These are phyloP conservation scores for Trametes sanguinea DNA, from an alignment of 768 basidiomycete species.

Conservation along the genomic window DNA sequence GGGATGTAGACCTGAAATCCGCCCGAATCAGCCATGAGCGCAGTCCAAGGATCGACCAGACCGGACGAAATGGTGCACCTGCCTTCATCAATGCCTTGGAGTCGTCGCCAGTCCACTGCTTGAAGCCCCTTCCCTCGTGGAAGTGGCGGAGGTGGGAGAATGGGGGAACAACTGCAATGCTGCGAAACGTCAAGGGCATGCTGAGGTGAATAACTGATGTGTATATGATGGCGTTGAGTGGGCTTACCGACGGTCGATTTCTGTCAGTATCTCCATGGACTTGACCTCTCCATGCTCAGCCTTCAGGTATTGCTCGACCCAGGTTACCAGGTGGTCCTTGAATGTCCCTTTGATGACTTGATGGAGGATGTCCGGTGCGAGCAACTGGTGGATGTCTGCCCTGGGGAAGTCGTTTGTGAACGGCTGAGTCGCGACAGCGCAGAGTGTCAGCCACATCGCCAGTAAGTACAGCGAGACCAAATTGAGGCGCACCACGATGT, in stretches of 20 bases:
- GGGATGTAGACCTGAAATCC: conserved; percentile 26
- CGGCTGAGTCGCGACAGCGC: no score
- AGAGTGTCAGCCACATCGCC: no score
- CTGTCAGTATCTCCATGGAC: conserved; percentile 11
- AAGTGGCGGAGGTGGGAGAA: conserved; percentile 26
- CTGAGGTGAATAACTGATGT: not conserved
- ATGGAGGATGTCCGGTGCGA: conserved; percentile 26
- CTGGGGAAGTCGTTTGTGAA: no score
- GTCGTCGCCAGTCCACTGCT: conserved; percentile 34
- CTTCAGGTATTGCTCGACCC: conserved; percentile 25
- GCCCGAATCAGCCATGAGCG: no score
- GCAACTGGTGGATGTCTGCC: conserved; percentile 27
- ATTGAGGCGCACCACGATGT: no score
- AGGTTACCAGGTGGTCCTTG: conserved; percentile 29
- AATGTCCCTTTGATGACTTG: conserved; percentile 30
- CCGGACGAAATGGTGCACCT: not conserved
- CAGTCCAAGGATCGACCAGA: no score
- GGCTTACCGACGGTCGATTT: conserved; percentile 23
- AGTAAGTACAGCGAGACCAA: no score
- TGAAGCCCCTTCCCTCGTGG: conserved; percentile 28
- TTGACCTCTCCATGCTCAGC: conserved; percentile 4
- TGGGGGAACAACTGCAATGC: conserved; percentile 16
- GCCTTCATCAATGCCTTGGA: conserved; percentile 34
- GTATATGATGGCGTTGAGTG: no score
- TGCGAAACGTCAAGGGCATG: not conserved